Percentiles rank a stretch among this genome's conserved stretches.
Evolutionary conservation across 441 rosid species (phyloP).

Genomic region (Euphorbia neoarborescens): DNA sequence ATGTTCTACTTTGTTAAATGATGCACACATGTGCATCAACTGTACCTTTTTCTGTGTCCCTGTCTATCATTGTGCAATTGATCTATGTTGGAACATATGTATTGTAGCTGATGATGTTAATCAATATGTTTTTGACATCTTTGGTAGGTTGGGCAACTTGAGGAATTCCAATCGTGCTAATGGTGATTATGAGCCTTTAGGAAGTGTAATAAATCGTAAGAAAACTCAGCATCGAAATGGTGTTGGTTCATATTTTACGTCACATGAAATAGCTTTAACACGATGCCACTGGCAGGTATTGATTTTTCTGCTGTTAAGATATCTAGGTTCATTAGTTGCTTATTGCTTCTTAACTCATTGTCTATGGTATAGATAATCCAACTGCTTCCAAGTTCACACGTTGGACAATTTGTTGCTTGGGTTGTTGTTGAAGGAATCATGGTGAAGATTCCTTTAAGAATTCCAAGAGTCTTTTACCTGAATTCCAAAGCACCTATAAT

Average conservation of each 20-base stretch:
- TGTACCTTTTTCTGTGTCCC: conserved; percentile 1
- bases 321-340: conserved; percentile 18
- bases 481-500: conserved; percentile 59
- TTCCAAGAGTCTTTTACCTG: conserved; percentile 78
- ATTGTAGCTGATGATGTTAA: conserved; percentile 7
- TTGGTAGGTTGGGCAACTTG: conserved; percentile 54
- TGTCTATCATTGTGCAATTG: conserved; percentile 4
- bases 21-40: not conserved
- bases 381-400: conserved; percentile 55
- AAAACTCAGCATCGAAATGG: conserved; percentile 44
- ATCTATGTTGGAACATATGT: not conserved
- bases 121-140: conserved; percentile 18
- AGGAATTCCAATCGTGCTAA: conserved; percentile 32
- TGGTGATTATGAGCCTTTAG: conserved; percentile 27
- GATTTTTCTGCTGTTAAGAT: conserved; percentile 14
- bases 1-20: not conserved
- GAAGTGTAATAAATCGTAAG: conserved; percentile 31
- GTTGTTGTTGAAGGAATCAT: conserved; percentile 85
- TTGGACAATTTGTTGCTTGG: conserved; percentile 77
- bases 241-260: conserved; percentile 75
- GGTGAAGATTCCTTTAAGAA: conserved; percentile 75
- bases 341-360: conserved; percentile 21
- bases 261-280: conserved; percentile 74
- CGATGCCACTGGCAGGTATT: conserved; percentile 83
- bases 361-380: conserved; percentile 67